phyloP scores from a whole-genome alignment of 441 rosid genomes.

The Daphne laureola region DNA sequence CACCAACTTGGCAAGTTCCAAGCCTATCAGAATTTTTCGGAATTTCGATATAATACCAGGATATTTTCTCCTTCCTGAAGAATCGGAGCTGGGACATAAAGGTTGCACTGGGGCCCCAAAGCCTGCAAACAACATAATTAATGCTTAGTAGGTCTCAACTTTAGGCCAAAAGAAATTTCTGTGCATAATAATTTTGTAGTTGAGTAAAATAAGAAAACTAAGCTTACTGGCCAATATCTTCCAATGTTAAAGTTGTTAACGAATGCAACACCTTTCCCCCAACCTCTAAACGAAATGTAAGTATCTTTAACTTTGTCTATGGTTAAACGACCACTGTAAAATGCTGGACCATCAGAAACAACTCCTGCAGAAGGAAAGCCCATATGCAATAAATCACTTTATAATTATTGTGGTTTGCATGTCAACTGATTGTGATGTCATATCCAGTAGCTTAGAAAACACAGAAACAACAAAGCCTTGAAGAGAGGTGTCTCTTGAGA shows the following conservation, averaged over 20 bases:
- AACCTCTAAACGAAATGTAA: slow-evolving; percentile 65
- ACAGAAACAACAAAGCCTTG: background rate
- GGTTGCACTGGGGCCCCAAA: slow-evolving; percentile 80
- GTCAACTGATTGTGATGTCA: no score
- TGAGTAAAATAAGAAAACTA: slow-evolving; percentile 1
- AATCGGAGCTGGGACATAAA: slow-evolving; percentile 79
- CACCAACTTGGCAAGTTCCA: no score
- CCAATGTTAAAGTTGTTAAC: slow-evolving; percentile 82
- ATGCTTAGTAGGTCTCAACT: slow-evolving; percentile 24
- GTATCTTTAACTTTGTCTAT: slow-evolving; percentile 59
- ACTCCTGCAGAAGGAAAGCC: slow-evolving; percentile 35
- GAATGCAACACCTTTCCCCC: slow-evolving; percentile 85
- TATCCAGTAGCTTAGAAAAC: background rate
- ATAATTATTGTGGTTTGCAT: background rate
- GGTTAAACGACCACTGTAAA: slow-evolving; percentile 54
- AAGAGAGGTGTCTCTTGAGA: slow-evolving; percentile 1
- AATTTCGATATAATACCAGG: slow-evolving; percentile 41
- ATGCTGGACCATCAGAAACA: slow-evolving; percentile 45
- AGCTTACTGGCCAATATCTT: slow-evolving; percentile 89
- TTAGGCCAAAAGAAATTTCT: background rate
- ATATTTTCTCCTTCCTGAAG: slow-evolving; percentile 60
- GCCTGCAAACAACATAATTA: slow-evolving; percentile 86
- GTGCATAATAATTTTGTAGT: background rate
- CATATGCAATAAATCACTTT: background rate
- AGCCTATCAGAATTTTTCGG: background rate